These are phyloP conservation scores for Pyrenophora tritici-repentis DNA, from an alignment of 2,329 filamentous ascomycete species.

Conservation along the genomic window DNA sequence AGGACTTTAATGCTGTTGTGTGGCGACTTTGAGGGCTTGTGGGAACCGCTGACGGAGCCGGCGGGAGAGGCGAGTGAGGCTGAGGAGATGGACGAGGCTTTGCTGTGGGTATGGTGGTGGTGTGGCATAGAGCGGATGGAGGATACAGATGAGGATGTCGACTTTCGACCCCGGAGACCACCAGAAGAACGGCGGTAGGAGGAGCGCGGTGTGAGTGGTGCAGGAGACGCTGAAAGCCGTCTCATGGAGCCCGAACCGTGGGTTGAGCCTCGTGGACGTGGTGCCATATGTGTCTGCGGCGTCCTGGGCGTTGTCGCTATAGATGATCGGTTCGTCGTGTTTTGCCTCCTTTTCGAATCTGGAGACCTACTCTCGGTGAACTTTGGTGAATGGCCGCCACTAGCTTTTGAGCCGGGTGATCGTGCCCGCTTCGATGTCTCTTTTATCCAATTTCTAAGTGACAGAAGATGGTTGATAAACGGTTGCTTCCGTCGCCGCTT, in stretches of 20 bases:
- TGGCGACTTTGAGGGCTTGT: conserved; percentile 73
- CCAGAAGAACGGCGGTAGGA: conserved; percentile 81
- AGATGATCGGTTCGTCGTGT: conserved; percentile 43
- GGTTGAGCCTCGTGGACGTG: conserved; percentile 52
- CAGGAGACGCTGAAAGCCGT: conserved; percentile 81
- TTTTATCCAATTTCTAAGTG: conserved; percentile 74
- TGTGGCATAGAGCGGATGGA: conserved; percentile 79
- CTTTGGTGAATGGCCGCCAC: conserved; percentile 43
- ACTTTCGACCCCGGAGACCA: conserved; percentile 88
- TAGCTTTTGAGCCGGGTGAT: conserved; percentile 44
- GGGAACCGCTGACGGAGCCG: conserved; percentile 57
- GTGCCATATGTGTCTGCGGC: conserved; percentile 43
- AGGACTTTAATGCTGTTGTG: conserved; percentile 93
- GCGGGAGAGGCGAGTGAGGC: conserved; percentile 62
- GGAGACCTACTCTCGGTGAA: conserved; percentile 32
- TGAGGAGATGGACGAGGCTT: conserved; percentile 89
- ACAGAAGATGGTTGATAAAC: conserved; percentile 68
- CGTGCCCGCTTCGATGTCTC: conserved; percentile 56
- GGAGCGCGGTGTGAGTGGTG: conserved; percentile 84
- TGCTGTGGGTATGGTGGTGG: conserved; percentile 87
- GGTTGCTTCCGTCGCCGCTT: conserved; percentile 64
- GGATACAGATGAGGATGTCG: conserved; percentile 92
- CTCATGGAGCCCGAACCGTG: conserved; percentile 45
- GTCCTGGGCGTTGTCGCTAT: conserved; percentile 47
- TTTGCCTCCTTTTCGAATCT: conserved; percentile 42